Conservation (phyloP, 768 basidiomycete species). For the Tylopilus intermedius region DNA sequence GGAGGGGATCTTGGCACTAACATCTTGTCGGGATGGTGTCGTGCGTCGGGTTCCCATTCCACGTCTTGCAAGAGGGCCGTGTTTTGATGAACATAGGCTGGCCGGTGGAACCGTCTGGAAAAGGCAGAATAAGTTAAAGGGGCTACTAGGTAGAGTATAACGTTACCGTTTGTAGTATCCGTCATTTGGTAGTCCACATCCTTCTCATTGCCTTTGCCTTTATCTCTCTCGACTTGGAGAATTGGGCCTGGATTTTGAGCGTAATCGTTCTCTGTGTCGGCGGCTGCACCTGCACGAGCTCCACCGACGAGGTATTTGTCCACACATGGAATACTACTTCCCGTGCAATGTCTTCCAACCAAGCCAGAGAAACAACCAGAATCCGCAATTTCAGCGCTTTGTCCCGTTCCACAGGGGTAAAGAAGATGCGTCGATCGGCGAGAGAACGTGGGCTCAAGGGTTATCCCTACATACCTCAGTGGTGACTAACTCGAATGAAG, state of each 20-base stretch:
- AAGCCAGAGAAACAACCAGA: slow-evolving; percentile 64
- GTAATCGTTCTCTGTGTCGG: slow-evolving; percentile 27
- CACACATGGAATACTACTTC: slow-evolving; percentile 40
- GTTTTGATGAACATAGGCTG: slow-evolving; percentile 19
- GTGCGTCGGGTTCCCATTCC: neutral
- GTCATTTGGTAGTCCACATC: slow-evolving; percentile 26
- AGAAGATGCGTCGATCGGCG: slow-evolving; percentile 76
- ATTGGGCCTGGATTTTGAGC: slow-evolving; percentile 7
- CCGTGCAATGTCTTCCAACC: slow-evolving; percentile 63
- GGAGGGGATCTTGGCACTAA: neutral
- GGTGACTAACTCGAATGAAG: neutral
- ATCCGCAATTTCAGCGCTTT: slow-evolving; percentile 78
- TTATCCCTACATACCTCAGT: slow-evolving; percentile 42
- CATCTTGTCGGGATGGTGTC: neutral
- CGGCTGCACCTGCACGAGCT: slow-evolving; percentile 37
- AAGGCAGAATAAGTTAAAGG: neutral
- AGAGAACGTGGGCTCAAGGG: slow-evolving; percentile 53
- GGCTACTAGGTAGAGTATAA: neutral
- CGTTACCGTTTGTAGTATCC: slow-evolving; percentile 37
- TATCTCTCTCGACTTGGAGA: slow-evolving; percentile 8
- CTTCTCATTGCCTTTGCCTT: slow-evolving; percentile 34
- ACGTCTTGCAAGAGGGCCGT: slow-evolving; percentile 20
- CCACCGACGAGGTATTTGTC: slow-evolving; percentile 31
- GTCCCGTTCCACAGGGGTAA: slow-evolving; percentile 66
- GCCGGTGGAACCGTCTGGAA: slow-evolving; percentile 4